A percentile compares a stretch with the other conserved stretches of the same genome.
Evolutionary conservation across 2,329 filamentous ascomycete genomes (phyloP).

Genomic region (Colletotrichum neosansevieriae): DNA sequence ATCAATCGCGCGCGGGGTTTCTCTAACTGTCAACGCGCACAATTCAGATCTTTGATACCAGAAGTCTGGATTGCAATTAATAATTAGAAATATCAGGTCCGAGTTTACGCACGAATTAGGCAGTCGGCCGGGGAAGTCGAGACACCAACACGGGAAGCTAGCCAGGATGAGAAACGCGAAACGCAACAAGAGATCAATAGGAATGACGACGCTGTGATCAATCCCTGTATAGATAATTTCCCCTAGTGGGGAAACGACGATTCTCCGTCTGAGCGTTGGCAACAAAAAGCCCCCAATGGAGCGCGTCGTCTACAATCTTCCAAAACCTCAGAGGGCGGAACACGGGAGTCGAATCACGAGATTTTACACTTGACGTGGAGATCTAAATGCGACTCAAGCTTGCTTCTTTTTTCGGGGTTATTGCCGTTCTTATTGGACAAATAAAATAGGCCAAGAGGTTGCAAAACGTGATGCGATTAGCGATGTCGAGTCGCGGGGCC

Average conservation of each 20-base stretch:
- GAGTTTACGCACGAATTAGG: background rate
- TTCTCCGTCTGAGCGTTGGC: conserved; percentile 7
- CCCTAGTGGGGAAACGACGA: background rate
- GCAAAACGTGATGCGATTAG: too few species aligned
- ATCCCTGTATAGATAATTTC: conserved; percentile 10
- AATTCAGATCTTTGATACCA: conserved; percentile 14
- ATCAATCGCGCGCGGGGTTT: background rate
- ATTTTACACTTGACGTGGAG: conserved; percentile 1
- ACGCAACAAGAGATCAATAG: conserved; percentile 14
- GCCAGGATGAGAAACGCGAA: conserved; percentile 29
- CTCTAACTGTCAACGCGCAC: background rate
- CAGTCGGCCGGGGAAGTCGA: conserved; percentile 9
- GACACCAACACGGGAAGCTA: conserved; percentile 18
- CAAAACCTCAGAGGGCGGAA: background rate
- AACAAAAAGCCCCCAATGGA: background rate
- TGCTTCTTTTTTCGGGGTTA: background rate
- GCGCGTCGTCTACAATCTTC: background rate
- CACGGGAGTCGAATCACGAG: conserved; percentile 4
- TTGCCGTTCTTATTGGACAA: too few species aligned
- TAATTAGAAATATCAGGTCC: conserved; percentile 12
- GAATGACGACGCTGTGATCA: conserved; percentile 14
- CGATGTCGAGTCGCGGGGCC: too few species aligned
- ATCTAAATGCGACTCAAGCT: conserved; percentile 1
- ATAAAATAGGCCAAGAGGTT: too few species aligned
- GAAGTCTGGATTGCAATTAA: background rate